Evolutionary conservation across 352 stramenopile genomes (phyloP).

Genomic region (Thraustochytrium sp.): DNA sequence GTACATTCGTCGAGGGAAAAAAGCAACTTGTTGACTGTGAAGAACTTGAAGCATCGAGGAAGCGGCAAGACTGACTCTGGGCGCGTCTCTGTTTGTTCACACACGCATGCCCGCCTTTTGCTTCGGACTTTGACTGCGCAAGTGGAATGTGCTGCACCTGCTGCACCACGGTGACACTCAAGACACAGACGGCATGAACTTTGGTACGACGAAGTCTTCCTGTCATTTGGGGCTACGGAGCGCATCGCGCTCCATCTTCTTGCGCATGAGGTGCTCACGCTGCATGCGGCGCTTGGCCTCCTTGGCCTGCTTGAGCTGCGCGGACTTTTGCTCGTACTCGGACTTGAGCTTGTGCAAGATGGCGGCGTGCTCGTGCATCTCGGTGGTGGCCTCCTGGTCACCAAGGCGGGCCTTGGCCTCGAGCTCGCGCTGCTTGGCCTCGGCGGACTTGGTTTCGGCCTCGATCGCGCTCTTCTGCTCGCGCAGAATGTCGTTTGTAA

Average conservation of each 20-base stretch:
- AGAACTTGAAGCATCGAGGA: too few species aligned
- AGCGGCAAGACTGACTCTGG: too few species aligned
- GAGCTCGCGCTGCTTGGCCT: background rate
- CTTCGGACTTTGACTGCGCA: too few species aligned
- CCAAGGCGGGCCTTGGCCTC: background rate
- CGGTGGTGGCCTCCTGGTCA: background rate
- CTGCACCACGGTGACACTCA: too few species aligned
- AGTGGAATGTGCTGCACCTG: too few species aligned
- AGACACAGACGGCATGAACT: too few species aligned
- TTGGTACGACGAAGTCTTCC: too few species aligned
- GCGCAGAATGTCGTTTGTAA: constrained; percentile 26
- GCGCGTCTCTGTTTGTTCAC: too few species aligned
- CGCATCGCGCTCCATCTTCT: background rate
- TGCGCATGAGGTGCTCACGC: background rate
- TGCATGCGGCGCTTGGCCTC: constrained; percentile 12
- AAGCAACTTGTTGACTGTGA: too few species aligned
- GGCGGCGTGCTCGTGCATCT: background rate
- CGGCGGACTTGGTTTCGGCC: background rate
- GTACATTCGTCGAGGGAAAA: too few species aligned
- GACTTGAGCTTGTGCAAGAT: constrained; percentile 33
- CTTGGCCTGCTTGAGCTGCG: constrained; percentile 31
- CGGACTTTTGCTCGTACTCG: constrained; percentile 43
- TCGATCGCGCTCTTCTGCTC: constrained; percentile 30
- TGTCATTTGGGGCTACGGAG: background rate
- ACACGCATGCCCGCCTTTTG: too few species aligned